Conservation (phyloP, 352 stramenopile genomes). For the Thraustochytrium striatum region DNA sequence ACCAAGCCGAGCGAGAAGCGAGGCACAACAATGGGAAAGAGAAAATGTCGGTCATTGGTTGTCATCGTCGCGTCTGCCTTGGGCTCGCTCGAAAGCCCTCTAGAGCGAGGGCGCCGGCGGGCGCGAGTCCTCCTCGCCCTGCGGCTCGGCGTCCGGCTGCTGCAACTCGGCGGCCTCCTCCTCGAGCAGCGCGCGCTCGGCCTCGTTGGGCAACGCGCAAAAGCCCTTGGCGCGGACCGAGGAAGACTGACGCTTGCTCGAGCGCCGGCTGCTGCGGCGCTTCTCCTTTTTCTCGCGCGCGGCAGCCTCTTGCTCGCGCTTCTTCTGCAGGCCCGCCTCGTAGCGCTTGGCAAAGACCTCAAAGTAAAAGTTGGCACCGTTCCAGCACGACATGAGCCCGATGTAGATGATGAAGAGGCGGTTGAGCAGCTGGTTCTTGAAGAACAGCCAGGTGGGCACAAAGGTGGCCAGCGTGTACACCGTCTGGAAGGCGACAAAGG, state of each 20-base stretch:
- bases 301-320: background rate
- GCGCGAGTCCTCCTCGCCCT: too few species aligned
- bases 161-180: background rate
- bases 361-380: constrained; percentile 50
- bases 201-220: constrained; percentile 15
- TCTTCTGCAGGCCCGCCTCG: constrained; percentile 31
- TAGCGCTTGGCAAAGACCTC: constrained; percentile 51
- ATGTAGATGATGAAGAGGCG: constrained; percentile 42
- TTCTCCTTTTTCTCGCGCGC: background rate
- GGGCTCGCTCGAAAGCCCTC: too few species aligned
- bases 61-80: too few species aligned
- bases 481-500: constrained; percentile 39
- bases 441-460: constrained; percentile 34
- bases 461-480: constrained; percentile 48
- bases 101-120: too few species aligned
- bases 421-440: constrained; percentile 28
- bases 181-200: constrained; percentile 14
- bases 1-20: too few species aligned
- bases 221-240: constrained; percentile 21
- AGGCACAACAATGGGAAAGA: too few species aligned
- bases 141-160: background rate
- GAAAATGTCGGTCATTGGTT: too few species aligned
- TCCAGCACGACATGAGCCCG: constrained; percentile 36
- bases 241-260: background rate
- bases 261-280: background rate